Percentiles rank a stretch among this genome's conserved stretches.
phyloP scores from a whole-genome alignment of 768 basidiomycete species.

The Phanerochaete sordida region DNA sequence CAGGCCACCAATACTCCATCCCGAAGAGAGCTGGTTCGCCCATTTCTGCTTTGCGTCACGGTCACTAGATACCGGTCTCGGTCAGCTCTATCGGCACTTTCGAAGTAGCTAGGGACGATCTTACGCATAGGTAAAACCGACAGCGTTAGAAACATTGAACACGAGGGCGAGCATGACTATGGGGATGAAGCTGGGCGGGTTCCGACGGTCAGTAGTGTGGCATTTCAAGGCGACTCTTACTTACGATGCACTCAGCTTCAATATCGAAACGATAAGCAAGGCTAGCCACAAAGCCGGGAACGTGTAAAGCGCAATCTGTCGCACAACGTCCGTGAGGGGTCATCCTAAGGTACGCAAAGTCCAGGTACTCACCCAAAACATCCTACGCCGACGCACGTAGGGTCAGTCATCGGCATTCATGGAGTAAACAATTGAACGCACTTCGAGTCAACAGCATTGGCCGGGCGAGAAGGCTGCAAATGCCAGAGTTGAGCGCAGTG shows the following conservation, averaged over 20 bases:
- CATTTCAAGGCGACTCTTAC: conserved; percentile 34
- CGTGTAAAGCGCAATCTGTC: conserved; percentile 79
- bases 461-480: conserved; percentile 76
- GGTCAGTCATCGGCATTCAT: neutral
- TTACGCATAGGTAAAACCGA: conserved; percentile 95
- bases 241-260: conserved; percentile 87
- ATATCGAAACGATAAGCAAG: conserved; percentile 81
- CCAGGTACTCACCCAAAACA: conserved; percentile 84
- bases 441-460: conserved; percentile 87
- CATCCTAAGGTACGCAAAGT: too few species aligned
- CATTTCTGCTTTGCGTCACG: conserved; percentile 91
- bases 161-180: conserved; percentile 92
- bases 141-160: conserved; percentile 93
- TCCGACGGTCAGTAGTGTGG: too few species aligned
- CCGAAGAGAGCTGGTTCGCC: conserved; percentile 73
- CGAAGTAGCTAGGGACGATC: conserved; percentile 27
- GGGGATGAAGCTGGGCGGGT: conserved; percentile 72
- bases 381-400: conserved; percentile 44
- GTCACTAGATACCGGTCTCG: conserved; percentile 45
- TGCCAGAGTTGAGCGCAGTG: neutral
- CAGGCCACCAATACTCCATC: conserved; percentile 75
- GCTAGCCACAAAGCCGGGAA: conserved; percentile 89
- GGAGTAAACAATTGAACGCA: conserved; percentile 32
- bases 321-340: neutral
- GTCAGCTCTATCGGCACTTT: conserved; percentile 1